These are phyloP conservation scores for Chlorella sorokiniana DNA, from an alignment of 139 green algal species.

Conservation along the genomic window DNA sequence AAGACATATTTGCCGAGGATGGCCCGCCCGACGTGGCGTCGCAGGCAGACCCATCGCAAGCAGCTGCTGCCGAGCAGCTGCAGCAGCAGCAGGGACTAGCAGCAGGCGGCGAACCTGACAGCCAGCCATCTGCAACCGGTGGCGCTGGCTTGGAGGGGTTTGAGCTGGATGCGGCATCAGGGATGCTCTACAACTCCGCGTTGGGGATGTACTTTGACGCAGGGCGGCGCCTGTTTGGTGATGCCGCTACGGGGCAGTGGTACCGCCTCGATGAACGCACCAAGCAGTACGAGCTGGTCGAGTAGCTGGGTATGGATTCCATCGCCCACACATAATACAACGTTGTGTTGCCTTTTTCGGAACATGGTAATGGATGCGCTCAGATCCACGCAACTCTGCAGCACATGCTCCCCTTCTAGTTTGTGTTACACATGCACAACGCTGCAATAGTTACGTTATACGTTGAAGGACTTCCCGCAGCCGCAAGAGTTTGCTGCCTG, in stretches of 20 bases:
- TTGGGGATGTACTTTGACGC: slow-evolving; percentile 57
- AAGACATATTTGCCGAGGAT: slow-evolving; percentile 47
- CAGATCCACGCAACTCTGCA: too few relatives aligned
- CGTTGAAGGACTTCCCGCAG: slow-evolving; percentile 80
- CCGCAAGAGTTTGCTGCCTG: slow-evolving; percentile 78
- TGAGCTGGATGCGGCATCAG: slow-evolving; percentile 23
- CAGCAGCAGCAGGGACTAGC: not conserved
- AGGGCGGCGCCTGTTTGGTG: slow-evolving; percentile 50
- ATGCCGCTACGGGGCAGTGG: slow-evolving; percentile 56
- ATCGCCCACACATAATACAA: not conserved
- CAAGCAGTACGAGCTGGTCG: slow-evolving; percentile 17
- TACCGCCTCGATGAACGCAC: slow-evolving; percentile 33
- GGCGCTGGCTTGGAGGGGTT: slow-evolving; percentile 24
- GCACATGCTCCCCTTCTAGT: not conserved
- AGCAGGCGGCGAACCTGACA: not conserved
- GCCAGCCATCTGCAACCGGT: not conserved
- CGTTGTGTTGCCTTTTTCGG: too few relatives aligned
- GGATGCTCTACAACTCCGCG: slow-evolving; percentile 29
- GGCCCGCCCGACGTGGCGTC: not conserved
- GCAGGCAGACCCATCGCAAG: too few relatives aligned
- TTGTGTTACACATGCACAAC: not conserved
- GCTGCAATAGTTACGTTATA: slow-evolving; percentile 50
- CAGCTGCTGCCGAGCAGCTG: too few relatives aligned
- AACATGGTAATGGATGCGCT: too few relatives aligned
- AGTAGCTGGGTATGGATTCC: not conserved